Conservation (phyloP, 2,329 filamentous ascomycete species). For the Colletotrichum echinochloae region DNA sequence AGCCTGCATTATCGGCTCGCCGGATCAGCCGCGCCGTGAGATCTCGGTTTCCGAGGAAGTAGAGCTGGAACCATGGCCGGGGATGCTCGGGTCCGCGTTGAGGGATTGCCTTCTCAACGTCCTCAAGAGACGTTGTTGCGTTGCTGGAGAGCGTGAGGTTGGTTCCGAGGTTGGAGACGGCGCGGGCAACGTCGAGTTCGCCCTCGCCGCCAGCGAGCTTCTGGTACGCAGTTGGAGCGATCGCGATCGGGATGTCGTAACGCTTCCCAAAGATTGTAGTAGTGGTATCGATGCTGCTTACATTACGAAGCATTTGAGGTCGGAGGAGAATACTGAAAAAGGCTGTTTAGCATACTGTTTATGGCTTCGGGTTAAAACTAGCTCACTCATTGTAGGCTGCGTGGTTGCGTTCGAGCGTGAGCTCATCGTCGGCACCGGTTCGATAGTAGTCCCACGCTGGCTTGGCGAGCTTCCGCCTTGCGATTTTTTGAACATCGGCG, state of each 20-base stretch:
- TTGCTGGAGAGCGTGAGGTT: slow-evolving; percentile 47
- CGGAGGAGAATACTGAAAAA: slow-evolving; percentile 28
- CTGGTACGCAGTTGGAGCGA: slow-evolving; percentile 48
- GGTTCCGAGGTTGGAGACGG: slow-evolving; percentile 42
- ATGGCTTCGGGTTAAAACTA: background rate
- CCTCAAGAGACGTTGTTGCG: slow-evolving; percentile 46
- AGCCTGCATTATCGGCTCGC: slow-evolving; percentile 46
- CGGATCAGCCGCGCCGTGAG: slow-evolving; percentile 44
- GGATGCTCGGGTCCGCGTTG: slow-evolving; percentile 36
- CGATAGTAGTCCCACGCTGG: slow-evolving; percentile 44
- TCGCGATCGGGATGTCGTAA: slow-evolving; percentile 46
- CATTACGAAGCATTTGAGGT: slow-evolving; percentile 42
- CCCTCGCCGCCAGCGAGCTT: slow-evolving; percentile 46
- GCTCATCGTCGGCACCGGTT: slow-evolving; percentile 44
- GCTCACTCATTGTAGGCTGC: slow-evolving; percentile 41
- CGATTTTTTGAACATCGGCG: slow-evolving; percentile 30
- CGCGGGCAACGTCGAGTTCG: slow-evolving; percentile 47
- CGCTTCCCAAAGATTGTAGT: slow-evolving; percentile 36
- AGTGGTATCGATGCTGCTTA: slow-evolving; percentile 42
- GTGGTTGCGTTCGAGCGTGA: slow-evolving; percentile 41
- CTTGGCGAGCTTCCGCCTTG: slow-evolving; percentile 32
- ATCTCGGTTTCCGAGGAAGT: slow-evolving; percentile 42
- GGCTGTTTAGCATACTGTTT: too few species aligned
- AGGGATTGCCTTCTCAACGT: slow-evolving; percentile 43
- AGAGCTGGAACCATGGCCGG: slow-evolving; percentile 44